Evolutionary conservation across 2,329 filamentous ascomycete genomes (phyloP).

Genomic region (Trichoderma guizhouense): DNA sequence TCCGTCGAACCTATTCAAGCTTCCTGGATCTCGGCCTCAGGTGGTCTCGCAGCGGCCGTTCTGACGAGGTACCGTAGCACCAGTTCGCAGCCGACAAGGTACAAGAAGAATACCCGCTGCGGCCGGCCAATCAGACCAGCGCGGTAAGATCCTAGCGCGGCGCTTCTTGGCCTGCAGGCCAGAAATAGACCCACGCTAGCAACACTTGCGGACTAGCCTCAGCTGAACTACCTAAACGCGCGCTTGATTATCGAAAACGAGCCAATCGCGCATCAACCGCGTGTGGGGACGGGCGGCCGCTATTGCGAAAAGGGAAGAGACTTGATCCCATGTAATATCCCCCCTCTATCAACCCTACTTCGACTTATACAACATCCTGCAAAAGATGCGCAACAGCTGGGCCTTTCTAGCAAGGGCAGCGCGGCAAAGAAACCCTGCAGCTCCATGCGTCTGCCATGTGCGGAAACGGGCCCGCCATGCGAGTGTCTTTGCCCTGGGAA

Average conservation of each 20-base stretch:
- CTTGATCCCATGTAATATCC: not conserved
- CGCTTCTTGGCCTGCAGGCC: constrained; percentile 1
- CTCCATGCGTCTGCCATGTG: constrained; percentile 14
- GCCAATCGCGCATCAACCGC: constrained; percentile 9
- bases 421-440: constrained; percentile 12
- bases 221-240: constrained; percentile 16
- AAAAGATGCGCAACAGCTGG: not conserved
- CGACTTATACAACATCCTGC: not conserved
- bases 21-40: constrained; percentile 4
- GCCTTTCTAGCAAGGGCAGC: not conserved
- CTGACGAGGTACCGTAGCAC: constrained; percentile 1
- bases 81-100: not conserved
- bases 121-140: constrained; percentile 17
- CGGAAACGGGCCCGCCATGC: not conserved
- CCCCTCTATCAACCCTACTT: not conserved
- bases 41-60: not conserved
- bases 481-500: not conserved
- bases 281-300: not conserved
- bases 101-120: not conserved
- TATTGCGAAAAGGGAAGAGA: not conserved
- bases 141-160: constrained; percentile 19
- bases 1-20: not conserved
- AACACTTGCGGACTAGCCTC: not conserved
- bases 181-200: constrained; percentile 3
- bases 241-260: constrained; percentile 10